Evolutionary conservation across 2,329 filamentous ascomycete genomes (phyloP), one percentile per base, ranked within the genome.

Genomic region (Monosporascus sp.): DNA sequence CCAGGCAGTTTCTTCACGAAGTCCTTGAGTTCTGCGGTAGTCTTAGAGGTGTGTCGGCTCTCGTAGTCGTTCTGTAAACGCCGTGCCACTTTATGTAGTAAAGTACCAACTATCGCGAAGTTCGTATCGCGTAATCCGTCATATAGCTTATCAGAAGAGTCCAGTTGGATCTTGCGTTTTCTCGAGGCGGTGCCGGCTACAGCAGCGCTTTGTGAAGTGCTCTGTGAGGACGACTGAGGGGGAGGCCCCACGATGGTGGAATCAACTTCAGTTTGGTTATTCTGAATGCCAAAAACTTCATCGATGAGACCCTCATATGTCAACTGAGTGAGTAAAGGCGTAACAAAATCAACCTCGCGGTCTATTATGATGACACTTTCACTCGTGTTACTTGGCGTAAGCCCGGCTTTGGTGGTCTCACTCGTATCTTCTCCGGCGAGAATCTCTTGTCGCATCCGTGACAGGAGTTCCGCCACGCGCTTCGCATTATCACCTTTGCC

Each of bases 301-400:
- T 99, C 95, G 51, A 99, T 87, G 25, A 99, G 77, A 3, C 94
- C 94, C 72, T 99, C 93, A 65, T 99, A 99, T 1, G 94, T 99
- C 56, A 99, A 76, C 68, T 99, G 94, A 0, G 93, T 97, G 51
- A 99, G 84, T 17, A 99, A 79, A 0, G 89, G 87, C 1, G 94
- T 97, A 17, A 93, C 90, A 64, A 94, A 91, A 69, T 99, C 94
- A 52, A 96, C 88, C 67, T 97, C 92, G 48, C 94, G 88, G 70
- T 99, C 94, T 52, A 99, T 91, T 55, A 99, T 88, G 63, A 99
- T 92, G 55, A 97, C 77, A 65, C 88, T 96, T 69, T 99, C 94
- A 47, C 91, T 89, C 6, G 85, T 86, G 11, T 88, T 88, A 69
- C 94, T 97, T 14, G 94, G 93, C 11, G 89, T 86, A 25, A 96